Evolutionary conservation across 805 yeast species (phyloP).

Genomic region (Blastobotrys parvus): DNA sequence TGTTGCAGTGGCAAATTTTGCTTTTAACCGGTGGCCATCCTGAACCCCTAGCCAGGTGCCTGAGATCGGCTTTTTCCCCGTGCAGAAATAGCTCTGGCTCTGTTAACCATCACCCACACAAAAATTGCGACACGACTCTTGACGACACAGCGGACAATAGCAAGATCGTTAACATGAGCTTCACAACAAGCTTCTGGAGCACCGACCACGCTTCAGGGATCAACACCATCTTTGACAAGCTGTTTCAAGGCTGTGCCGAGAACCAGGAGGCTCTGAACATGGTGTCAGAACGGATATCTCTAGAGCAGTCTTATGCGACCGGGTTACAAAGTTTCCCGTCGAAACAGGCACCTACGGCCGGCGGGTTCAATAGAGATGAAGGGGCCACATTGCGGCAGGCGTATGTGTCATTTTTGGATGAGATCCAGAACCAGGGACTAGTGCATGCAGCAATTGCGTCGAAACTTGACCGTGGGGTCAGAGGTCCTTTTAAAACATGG

Average conservation of each 20-base stretch:
- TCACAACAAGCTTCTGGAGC: slow-evolving; percentile 32
- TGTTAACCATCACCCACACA: neutral
- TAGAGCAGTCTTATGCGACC: slow-evolving; percentile 57
- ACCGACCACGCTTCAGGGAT: slow-evolving; percentile 30
- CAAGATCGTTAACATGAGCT: too few relatives aligned
- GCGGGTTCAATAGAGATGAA: slow-evolving; percentile 41
- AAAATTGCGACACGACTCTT: neutral
- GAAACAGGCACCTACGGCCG: slow-evolving; percentile 30
- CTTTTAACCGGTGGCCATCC: neutral
- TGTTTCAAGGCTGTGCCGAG: slow-evolving; percentile 51
- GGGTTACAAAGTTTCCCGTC: slow-evolving; percentile 38
- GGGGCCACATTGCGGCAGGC: slow-evolving; percentile 54
- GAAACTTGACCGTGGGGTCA: slow-evolving; percentile 46
- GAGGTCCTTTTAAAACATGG: slow-evolving; percentile 66
- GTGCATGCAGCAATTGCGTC: slow-evolving; percentile 50
- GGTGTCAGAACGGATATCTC: slow-evolving; percentile 55
- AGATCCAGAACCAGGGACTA: slow-evolving; percentile 46
- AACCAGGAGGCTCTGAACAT: slow-evolving; percentile 55
- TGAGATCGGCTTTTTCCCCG: too few relatives aligned
- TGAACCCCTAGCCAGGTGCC: neutral
- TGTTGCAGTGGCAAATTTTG: neutral
- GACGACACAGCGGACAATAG: too few relatives aligned
- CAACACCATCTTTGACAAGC: slow-evolving; percentile 27
- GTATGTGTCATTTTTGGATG: slow-evolving; percentile 41
- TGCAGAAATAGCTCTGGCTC: too few relatives aligned